Percentiles rank a stretch among this genome's conserved stretches.
These are phyloP conservation scores for Penicillium tannophilum DNA, from an alignment of 495 filamentous ascomycete genomes.

Conservation along the genomic window DNA sequence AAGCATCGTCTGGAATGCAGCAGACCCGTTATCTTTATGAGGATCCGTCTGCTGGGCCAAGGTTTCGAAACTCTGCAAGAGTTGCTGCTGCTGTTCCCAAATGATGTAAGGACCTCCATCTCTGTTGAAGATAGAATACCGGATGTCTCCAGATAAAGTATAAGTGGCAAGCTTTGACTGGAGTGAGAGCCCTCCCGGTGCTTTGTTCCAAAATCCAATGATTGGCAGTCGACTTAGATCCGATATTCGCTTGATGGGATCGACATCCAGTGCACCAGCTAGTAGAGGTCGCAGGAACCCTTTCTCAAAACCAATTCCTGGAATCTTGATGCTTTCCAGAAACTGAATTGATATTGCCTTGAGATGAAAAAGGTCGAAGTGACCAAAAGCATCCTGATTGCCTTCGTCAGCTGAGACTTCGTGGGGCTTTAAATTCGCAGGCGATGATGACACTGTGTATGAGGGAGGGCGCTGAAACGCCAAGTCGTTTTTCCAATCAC, in stretches of 20 bases:
- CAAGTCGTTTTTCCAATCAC: constrained; percentile 13
- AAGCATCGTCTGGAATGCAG: constrained; percentile 28
- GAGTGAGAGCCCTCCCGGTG: constrained; percentile 21
- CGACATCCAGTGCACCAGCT: constrained; percentile 23
- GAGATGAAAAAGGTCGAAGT: constrained; percentile 3
- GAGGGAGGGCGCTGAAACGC: neutral
- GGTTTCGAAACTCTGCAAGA: constrained; percentile 24
- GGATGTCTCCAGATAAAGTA: constrained; percentile 21
- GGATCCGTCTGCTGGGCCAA: constrained; percentile 16
- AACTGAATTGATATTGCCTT: constrained; percentile 19
- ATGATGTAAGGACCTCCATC: constrained; percentile 23
- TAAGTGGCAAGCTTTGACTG: constrained; percentile 31
- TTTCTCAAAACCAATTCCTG: constrained; percentile 24
- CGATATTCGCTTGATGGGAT: constrained; percentile 26
- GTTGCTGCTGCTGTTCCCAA: constrained; percentile 32
- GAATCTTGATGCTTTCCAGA: constrained; percentile 21
- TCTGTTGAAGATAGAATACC: constrained; percentile 27
- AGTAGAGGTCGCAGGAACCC: constrained; percentile 23
- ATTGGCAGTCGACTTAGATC: constrained; percentile 26
- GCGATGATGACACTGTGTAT: neutral
- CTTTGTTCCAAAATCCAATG: constrained; percentile 29
- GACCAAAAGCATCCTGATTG: neutral
- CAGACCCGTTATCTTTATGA: constrained; percentile 15
- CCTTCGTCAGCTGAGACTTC: neutral
- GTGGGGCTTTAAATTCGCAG: neutral